A percentile compares a stretch with the other conserved stretches of the same genome.
Evolutionary conservation across 495 filamentous ascomycete genomes (phyloP).

Genomic region (Neurospora sp.): DNA sequence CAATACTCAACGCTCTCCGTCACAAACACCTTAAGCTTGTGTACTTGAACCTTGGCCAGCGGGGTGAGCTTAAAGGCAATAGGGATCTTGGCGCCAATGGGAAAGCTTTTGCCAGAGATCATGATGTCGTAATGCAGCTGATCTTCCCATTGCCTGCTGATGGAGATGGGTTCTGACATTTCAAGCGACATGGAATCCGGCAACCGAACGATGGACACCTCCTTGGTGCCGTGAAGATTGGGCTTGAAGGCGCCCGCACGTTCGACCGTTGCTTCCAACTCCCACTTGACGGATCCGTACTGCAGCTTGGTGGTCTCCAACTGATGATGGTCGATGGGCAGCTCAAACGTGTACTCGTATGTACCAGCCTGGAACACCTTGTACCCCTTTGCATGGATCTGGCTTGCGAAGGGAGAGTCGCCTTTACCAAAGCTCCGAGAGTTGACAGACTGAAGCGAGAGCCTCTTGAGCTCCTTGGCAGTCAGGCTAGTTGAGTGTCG

Average conservation of each 20-base stretch:
- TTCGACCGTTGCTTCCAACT: constrained; percentile 80
- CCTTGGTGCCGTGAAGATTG: constrained; percentile 75
- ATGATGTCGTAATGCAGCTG: constrained; percentile 98
- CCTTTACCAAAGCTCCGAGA: constrained; percentile 83
- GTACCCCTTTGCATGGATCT: constrained; percentile 79
- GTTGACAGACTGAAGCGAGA: constrained; percentile 70
- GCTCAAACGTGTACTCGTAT: constrained; percentile 91
- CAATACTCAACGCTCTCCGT: constrained; percentile 94
- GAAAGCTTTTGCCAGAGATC: constrained; percentile 97
- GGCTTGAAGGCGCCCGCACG: constrained; percentile 86
- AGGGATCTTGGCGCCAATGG: constrained; percentile 82
- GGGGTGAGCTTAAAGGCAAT: constrained; percentile 97
- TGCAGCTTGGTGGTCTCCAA: constrained; percentile 90
- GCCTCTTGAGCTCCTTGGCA: constrained; percentile 43
- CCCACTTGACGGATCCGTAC: constrained; percentile 79
- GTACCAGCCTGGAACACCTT: constrained; percentile 82
- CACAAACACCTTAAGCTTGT: constrained; percentile 90
- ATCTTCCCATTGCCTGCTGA: constrained; percentile 95
- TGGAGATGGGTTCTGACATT: constrained; percentile 91
- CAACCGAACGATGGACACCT: constrained; percentile 77
- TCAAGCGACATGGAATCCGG: constrained; percentile 89
- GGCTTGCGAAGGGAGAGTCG: constrained; percentile 48
- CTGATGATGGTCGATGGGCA: constrained; percentile 84
- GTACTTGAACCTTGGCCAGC: constrained; percentile 90
- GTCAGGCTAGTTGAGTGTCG: constrained; percentile 27